Base-by-base conservation (phyloP, 345 rosid genomes). In the Geranium brycei region DNA sequence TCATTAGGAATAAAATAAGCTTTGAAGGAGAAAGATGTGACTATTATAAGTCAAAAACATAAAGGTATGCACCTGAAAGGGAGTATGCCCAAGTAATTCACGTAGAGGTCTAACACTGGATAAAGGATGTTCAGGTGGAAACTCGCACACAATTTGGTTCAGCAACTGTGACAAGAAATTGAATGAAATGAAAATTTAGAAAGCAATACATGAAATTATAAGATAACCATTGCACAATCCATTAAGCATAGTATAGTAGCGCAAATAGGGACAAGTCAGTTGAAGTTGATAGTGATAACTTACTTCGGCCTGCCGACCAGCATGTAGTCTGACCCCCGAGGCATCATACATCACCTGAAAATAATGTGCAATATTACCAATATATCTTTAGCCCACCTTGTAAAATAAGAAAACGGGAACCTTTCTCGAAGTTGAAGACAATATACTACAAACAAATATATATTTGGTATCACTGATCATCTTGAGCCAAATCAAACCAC, bases 271-370 rank as follows among this genome's bases (percentile, higher is more conserved):
- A 31, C 31, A 53, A 17, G 59, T 2, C 19, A 16, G 18, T n/a
- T 51, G 18, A 19, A 64, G 63, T 65, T 62, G 65, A 5, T 70
- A 56, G 56, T 53, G 56, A 19, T 23, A 71, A 55, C 74, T 32
- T 69, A 88, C 96, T 91, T 91, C 95, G 62, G 96, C 96, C 77
- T 91, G 98, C 60, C 95, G 84, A 61, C 95, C 96, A 61, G 98
- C 96, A 12, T 91, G 96, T 64, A 89, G 75, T 58, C 92, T 81
- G 60, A 88, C 95, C 59, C 95, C 95, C 51, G 95, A 87, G 23
- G 98, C 92, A 75, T 88, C 96, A 80, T 82, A 87, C 91, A 87
- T 87, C 60, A 91, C 95, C 98, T 87, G 77, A 64, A 64, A 71
- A 58, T 41, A 64, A 8, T 47, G 13, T 3, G 3, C 11, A 6